Evolutionary conservation across 2,329 filamentous ascomycete genomes (phyloP).

Genomic region (Aspergillus bombycis): DNA sequence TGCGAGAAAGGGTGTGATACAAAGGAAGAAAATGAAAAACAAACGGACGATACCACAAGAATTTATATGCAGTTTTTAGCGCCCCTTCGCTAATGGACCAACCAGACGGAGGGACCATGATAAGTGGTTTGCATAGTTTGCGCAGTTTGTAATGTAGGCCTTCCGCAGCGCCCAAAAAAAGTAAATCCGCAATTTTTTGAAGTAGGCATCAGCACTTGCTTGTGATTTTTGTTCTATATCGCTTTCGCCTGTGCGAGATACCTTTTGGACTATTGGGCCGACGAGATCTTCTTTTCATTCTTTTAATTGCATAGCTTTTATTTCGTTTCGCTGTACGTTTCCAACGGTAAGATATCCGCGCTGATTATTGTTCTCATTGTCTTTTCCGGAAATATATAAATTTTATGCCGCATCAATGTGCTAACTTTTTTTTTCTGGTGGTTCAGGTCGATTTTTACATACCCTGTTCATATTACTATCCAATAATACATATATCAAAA

Average conservation of each 20-base stretch:
- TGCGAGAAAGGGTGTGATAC: neutral
- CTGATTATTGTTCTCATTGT: slow-evolving; percentile 1
- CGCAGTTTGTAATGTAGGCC: slow-evolving; percentile 18
- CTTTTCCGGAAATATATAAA: slow-evolving; percentile 17
- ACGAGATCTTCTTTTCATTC: neutral
- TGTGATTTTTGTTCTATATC: neutral
- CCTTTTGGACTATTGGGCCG: neutral
- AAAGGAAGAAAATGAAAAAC: slow-evolving; percentile 38
- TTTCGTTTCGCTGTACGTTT: neutral
- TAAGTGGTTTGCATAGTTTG: slow-evolving; percentile 14
- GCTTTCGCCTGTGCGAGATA: neutral
- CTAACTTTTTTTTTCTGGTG: slow-evolving; percentile 4
- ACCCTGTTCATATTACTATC: neutral
- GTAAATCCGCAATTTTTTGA: slow-evolving; percentile 20
- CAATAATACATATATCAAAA: slow-evolving; percentile 20
- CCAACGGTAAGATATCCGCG: slow-evolving; percentile 8
- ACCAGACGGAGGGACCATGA: slow-evolving; percentile 6
- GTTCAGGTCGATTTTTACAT: slow-evolving; percentile 1
- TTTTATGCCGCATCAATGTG: slow-evolving; percentile 4
- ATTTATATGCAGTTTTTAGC: slow-evolving; percentile 8
- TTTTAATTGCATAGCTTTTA: neutral
- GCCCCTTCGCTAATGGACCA: slow-evolving; percentile 26
- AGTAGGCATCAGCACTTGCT: slow-evolving; percentile 7
- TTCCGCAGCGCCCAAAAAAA: slow-evolving; percentile 20
- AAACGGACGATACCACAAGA: slow-evolving; percentile 58